A percentile compares a stretch with the other conserved stretches of the same genome.
Evolutionary conservation across 139 green algal species (phyloP).

Genomic region (Chlorella vulgaris): DNA sequence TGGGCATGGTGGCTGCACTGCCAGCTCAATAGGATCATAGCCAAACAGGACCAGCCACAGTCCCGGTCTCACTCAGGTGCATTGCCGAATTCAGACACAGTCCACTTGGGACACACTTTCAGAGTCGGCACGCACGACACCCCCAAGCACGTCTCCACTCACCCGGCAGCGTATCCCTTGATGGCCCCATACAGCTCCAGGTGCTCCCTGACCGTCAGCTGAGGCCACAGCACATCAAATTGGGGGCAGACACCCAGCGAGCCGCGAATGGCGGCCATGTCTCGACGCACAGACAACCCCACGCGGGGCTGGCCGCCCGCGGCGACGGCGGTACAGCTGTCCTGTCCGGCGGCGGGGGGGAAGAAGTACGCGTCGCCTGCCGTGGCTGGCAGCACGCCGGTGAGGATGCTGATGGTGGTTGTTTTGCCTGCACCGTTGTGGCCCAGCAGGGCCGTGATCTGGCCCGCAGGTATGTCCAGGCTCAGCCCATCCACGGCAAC

Average conservation of each 20-base stretch:
- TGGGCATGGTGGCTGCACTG: no score
- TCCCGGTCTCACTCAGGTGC: no score
- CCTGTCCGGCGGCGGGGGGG: no score
- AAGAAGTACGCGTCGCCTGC: slow-evolving; percentile 38
- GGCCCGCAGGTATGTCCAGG: slow-evolving; percentile 56
- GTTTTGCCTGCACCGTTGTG: slow-evolving; percentile 86
- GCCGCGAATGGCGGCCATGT: slow-evolving; percentile 58
- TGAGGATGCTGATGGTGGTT: slow-evolving; percentile 77
- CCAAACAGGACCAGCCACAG: no score
- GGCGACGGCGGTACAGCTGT: no score
- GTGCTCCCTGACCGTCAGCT: slow-evolving; percentile 84
- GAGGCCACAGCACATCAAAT: slow-evolving; percentile 88
- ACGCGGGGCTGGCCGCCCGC: no score
- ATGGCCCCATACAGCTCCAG: slow-evolving; percentile 77
- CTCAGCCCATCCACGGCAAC: slow-evolving; percentile 72
- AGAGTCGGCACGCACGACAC: no score
- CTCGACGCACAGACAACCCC: slow-evolving; percentile 24
- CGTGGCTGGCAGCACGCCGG: slow-evolving; percentile 69
- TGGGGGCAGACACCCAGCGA: slow-evolving; percentile 82
- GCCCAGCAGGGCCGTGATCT: slow-evolving; percentile 84
- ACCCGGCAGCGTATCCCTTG: slow-evolving; percentile 55
- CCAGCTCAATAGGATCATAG: no score
- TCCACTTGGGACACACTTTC: not conserved
- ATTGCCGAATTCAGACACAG: not conserved
- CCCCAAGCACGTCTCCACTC: no score